phyloP scores from a whole-genome alignment of 768 basidiomycete genomes.

The Imleria badia region DNA sequence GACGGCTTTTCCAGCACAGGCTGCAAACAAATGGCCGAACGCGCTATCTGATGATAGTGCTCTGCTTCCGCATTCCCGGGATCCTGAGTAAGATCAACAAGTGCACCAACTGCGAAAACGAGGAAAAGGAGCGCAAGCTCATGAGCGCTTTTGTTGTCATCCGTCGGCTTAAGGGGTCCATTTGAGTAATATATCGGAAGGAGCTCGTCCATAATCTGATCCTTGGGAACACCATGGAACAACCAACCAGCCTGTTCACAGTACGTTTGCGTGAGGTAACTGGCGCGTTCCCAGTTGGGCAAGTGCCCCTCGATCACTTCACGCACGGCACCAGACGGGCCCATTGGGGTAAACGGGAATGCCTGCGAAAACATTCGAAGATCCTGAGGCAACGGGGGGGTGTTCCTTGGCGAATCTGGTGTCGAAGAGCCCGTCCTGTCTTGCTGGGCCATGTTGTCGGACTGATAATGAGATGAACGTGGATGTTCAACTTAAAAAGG shows the following conservation, averaged over 20 bases:
- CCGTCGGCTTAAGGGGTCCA: conserved; percentile 19
- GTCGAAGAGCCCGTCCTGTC: conserved; percentile 18
- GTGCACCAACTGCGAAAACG: conserved; percentile 53
- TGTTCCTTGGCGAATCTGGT: conserved; percentile 29
- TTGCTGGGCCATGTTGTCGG: conserved; percentile 20
- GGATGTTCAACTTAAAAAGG: neutral
- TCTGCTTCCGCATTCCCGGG: conserved; percentile 46
- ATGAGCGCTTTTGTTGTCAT: conserved; percentile 46
- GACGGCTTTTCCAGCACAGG: conserved; percentile 72
- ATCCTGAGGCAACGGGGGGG: conserved; percentile 31
- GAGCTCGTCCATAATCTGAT: conserved; percentile 46
- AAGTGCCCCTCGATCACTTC: conserved; percentile 53
- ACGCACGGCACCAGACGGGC: conserved; percentile 45
- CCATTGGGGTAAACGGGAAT: conserved; percentile 66
- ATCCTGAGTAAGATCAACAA: conserved; percentile 37
- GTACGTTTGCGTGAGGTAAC: conserved; percentile 44
- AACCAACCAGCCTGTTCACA: conserved; percentile 51
- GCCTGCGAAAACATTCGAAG: conserved; percentile 52
- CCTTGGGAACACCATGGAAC: conserved; percentile 46
- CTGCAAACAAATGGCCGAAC: conserved; percentile 64
- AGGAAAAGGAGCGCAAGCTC: conserved; percentile 50
- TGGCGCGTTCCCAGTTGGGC: conserved; percentile 52
- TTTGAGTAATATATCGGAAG: conserved; percentile 41
- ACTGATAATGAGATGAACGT: conserved; percentile 20
- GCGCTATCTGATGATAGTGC: conserved; percentile 64